phyloP scores from a whole-genome alignment of 306 rosid species.

The Echinosophora koreensis region DNA sequence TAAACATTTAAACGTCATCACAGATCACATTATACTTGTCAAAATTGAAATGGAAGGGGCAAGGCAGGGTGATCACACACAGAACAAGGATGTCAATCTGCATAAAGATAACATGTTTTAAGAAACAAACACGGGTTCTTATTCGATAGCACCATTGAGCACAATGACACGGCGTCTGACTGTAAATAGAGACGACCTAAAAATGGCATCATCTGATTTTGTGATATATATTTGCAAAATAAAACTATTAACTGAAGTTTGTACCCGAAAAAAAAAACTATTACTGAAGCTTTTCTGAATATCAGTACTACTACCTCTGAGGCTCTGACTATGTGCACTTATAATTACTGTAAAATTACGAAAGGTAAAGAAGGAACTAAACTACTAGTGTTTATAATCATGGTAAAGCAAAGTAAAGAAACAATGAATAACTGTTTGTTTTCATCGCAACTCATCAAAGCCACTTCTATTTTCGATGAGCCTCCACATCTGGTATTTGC shows the following conservation, averaged over 20 bases:
- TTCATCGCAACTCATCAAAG: constrained; percentile 29
- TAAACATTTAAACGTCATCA: background rate
- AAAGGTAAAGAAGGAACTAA: background rate
- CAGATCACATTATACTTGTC: background rate
- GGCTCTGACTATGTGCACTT: constrained; percentile 37
- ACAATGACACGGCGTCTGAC: no score
- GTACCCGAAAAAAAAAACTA: background rate
- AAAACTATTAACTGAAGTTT: background rate
- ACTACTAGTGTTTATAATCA: constrained; percentile 24
- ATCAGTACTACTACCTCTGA: constrained; percentile 11
- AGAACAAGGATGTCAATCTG: background rate
- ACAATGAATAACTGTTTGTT: constrained; percentile 43
- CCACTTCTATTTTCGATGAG: constrained; percentile 67
- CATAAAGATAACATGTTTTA: background rate
- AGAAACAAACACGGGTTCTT: no score
- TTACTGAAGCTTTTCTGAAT: constrained; percentile 24
- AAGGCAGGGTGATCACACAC: constrained; percentile 1
- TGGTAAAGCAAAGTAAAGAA: constrained; percentile 21
- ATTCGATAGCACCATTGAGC: no score
- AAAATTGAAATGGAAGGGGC: background rate
- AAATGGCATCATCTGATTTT: constrained; percentile 1
- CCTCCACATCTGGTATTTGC: constrained; percentile 60
- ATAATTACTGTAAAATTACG: constrained; percentile 35
- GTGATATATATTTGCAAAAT: background rate
- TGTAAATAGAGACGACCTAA: background rate